Evolutionary conservation across 257 asterid genomes (phyloP).

Genomic region (Solanum ahanhuiri): DNA sequence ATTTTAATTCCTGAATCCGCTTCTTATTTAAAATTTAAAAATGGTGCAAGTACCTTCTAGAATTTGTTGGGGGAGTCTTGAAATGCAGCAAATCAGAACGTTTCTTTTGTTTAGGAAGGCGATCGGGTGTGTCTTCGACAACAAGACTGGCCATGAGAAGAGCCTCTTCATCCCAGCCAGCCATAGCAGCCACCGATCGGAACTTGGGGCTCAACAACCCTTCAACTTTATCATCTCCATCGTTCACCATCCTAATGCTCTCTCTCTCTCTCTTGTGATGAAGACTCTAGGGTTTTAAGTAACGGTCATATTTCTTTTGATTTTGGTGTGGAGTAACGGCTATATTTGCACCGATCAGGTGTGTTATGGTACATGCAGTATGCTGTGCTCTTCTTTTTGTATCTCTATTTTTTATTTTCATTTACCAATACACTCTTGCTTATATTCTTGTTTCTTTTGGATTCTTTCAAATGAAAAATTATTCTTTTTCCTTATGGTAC

Average conservation of each 20-base stretch:
- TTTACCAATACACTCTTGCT: background rate
- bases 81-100: constrained; percentile 28
- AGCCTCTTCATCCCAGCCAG: constrained; percentile 99
- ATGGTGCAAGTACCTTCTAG: constrained; percentile 48
- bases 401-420: background rate
- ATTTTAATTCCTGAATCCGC: background rate
- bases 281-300: background rate
- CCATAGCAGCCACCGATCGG: constrained; percentile 87
- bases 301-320: background rate
- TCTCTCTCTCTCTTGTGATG: background rate
- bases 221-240: constrained; percentile 22
- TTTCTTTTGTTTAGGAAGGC: constrained; percentile 44
- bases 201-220: constrained; percentile 70
- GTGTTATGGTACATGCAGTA: background rate
- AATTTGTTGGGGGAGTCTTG: constrained; percentile 67
- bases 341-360: background rate
- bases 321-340: background rate
- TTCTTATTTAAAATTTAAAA: too few species aligned
- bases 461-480: background rate
- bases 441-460: background rate
- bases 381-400: background rate
- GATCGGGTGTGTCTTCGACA: constrained; percentile 95
- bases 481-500: background rate
- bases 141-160: constrained; percentile 58
- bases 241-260: background rate